Evolutionary conservation across 2,329 filamentous ascomycete genomes (phyloP).

Genomic region (Pseudopyricularia cyperi): DNA sequence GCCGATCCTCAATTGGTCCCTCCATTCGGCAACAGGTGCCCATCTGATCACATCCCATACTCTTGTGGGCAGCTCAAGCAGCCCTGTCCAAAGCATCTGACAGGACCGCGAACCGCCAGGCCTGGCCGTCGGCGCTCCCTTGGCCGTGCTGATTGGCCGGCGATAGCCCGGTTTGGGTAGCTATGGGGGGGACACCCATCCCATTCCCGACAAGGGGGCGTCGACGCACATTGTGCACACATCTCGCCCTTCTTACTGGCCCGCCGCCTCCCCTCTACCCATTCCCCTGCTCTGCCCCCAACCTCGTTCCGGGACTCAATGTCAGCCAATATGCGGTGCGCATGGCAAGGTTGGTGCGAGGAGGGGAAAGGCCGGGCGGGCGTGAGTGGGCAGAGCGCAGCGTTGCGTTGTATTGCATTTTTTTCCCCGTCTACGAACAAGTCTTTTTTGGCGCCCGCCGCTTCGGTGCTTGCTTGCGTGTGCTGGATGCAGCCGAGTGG

Average conservation of each 20-base stretch:
- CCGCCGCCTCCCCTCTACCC: not conserved
- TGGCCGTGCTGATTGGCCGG: not conserved
- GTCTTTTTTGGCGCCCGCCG: not conserved
- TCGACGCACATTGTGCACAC: slow-evolving; percentile 4
- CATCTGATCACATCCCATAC: not conserved
- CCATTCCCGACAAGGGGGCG: slow-evolving; percentile 4
- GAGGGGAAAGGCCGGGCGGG: slow-evolving; percentile 6
- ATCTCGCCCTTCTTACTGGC: slow-evolving; percentile 5
- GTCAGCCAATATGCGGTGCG: slow-evolving; percentile 7
- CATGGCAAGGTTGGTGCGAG: slow-evolving; percentile 2
- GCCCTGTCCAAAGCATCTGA: not conserved
- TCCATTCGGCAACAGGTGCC: not conserved
- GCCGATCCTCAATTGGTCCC: not conserved
- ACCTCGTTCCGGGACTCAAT: slow-evolving; percentile 4
- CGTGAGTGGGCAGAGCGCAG: slow-evolving; percentile 1
- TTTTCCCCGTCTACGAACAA: no score
- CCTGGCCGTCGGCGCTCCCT: not conserved
- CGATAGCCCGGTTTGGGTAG: no score
- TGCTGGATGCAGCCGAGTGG: not conserved
- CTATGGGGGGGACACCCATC: not conserved
- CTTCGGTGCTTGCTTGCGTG: not conserved
- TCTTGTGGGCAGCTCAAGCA: not conserved
- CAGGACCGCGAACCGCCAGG: not conserved
- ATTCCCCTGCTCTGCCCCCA: slow-evolving; percentile 3
- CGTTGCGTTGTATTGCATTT: not conserved